Conservation (phyloP, 768 basidiomycete species). For the Mycena capillaripes region DNA sequence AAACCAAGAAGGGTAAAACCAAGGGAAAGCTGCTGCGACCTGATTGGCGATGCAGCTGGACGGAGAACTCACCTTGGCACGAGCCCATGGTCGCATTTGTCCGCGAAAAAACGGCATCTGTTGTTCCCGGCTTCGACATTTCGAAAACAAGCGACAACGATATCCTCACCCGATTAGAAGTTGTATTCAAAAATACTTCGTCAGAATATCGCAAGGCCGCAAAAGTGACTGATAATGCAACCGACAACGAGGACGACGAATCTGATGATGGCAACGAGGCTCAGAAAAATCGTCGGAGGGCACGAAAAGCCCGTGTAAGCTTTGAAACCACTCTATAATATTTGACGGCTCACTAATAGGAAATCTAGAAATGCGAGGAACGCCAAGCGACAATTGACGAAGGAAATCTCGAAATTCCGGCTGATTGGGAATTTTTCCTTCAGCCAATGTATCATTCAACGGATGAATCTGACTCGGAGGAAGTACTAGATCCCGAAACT, state of each 20-base stretch:
- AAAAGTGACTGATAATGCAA: not conserved
- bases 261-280: not conserved
- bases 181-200: not conserved
- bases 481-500: not conserved
- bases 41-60: constrained; percentile 18
- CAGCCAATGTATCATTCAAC: not conserved
- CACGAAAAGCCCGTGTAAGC: not conserved
- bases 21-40: constrained; percentile 36
- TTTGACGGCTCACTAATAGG: not conserved
- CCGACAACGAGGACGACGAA: not conserved
- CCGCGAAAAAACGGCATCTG: not conserved
- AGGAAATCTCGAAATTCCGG: not conserved
- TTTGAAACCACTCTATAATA: not conserved
- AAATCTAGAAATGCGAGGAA: not conserved
- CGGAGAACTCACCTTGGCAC: not conserved
- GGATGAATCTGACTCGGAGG: not conserved
- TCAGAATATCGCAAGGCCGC: not conserved
- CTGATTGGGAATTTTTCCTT: not conserved
- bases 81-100: not conserved
- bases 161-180: not conserved
- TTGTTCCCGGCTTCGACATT: not conserved
- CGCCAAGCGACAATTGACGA: not conserved
- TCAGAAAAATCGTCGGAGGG: not conserved
- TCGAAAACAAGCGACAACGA: not conserved
- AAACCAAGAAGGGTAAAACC: no score